Conservation (phyloP, 2,329 filamentous ascomycete species). For the Aspergillus tanneri region DNA sequence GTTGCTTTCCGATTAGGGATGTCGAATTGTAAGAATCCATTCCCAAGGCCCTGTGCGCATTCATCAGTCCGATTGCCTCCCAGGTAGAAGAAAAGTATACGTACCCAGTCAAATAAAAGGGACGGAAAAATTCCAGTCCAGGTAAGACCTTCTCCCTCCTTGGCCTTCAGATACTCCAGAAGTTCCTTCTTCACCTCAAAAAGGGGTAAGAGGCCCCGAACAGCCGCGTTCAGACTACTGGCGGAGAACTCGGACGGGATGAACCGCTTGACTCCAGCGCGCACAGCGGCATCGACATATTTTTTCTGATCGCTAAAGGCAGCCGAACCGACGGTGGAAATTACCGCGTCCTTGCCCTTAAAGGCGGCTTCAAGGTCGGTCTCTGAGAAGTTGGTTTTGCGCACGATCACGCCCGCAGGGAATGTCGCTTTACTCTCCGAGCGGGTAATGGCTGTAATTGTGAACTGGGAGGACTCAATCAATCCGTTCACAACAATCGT, state of each 20-base stretch:
- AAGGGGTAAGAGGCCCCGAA: conserved; percentile 25
- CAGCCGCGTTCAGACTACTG: conserved; percentile 26
- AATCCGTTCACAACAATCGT: conserved; percentile 23
- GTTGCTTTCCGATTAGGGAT: conserved; percentile 50
- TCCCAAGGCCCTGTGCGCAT: conserved; percentile 44
- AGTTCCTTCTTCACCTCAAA: conserved; percentile 28
- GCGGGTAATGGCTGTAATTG: conserved; percentile 28
- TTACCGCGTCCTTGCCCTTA: conserved; percentile 31
- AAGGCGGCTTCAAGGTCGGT: conserved; percentile 25
- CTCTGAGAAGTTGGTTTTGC: conserved; percentile 27
- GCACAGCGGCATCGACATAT: conserved; percentile 34
- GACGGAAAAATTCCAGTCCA: conserved; percentile 63
- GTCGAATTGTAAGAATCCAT: conserved; percentile 55
- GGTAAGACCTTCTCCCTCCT: conserved; percentile 49
- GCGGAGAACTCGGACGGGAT: conserved; percentile 36
- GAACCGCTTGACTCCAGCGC: conserved; percentile 34
- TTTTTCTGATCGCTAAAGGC: conserved; percentile 29
- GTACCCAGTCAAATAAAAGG: conserved; percentile 60
- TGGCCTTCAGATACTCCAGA: conserved; percentile 55
- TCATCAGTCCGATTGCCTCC: neutral
- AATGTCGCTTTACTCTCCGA: conserved; percentile 21
- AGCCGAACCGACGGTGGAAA: conserved; percentile 28
- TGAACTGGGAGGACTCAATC: conserved; percentile 15
- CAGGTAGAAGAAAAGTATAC: neutral
- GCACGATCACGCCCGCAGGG: conserved; percentile 19